Evolutionary conservation across 345 rosid genomes (phyloP).

Genomic region (Citrus medica): DNA sequence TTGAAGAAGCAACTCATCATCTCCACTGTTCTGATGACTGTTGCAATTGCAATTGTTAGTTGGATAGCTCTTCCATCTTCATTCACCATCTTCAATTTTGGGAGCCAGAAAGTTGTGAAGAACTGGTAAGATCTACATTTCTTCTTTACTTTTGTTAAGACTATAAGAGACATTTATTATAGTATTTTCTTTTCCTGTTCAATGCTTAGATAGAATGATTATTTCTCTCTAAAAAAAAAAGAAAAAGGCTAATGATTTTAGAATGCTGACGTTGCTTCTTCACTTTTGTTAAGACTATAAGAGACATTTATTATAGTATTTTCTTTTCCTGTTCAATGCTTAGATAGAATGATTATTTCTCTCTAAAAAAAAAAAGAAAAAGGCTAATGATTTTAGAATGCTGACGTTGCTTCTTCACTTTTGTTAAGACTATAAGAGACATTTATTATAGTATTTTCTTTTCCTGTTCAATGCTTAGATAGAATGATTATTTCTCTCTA

Average conservation of each 20-base stretch:
- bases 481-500: not conserved
- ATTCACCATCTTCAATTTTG: slow-evolving; percentile 73
- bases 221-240: not conserved
- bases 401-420: not conserved
- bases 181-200: not conserved
- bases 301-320: not conserved
- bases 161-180: not conserved
- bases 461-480: not conserved
- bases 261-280: not conserved
- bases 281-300: not conserved
- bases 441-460: not conserved
- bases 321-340: not conserved
- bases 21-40: slow-evolving; percentile 65
- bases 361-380: not conserved
- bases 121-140: slow-evolving; percentile 46
- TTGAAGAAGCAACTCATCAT: slow-evolving; percentile 69
- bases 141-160: not conserved
- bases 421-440: not conserved
- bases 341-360: not conserved
- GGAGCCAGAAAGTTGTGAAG: slow-evolving; percentile 63
- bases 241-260: not conserved
- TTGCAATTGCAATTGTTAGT: slow-evolving; percentile 58
- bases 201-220: not conserved
- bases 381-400: not conserved
- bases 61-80: slow-evolving; percentile 59